These are phyloP conservation scores for Aeminium ludgeri DNA, from an alignment of 495 filamentous ascomycete genomes.

Conservation along the genomic window DNA sequence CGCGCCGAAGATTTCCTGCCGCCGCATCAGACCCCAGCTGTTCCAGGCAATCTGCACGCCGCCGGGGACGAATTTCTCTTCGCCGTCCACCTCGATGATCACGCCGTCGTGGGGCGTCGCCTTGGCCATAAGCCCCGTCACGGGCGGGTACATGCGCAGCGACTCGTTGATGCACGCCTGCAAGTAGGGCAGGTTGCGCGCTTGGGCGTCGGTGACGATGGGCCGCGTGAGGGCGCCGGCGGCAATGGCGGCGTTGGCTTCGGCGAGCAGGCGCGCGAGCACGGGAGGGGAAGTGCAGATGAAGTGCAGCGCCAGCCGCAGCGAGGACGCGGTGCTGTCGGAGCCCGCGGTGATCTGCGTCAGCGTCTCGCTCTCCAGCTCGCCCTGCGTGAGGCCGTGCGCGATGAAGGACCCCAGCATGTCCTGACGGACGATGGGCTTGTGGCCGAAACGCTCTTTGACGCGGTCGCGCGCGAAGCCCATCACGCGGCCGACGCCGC, in stretches of 20 bases:
- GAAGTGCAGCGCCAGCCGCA: constrained; percentile 19
- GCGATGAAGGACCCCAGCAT: constrained; percentile 32
- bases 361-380: constrained; percentile 27
- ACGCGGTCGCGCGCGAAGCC: constrained; percentile 19
- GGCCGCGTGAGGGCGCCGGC: constrained; percentile 11
- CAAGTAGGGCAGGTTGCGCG: constrained; percentile 17
- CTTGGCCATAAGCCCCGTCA: constrained; percentile 18
- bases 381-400: constrained; percentile 24
- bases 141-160: constrained; percentile 19
- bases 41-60: constrained; percentile 18
- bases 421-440: constrained; percentile 19
- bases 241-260: constrained; percentile 11
- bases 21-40: constrained; percentile 17
- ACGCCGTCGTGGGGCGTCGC: constrained; percentile 8
- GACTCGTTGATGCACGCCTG: constrained; percentile 22
- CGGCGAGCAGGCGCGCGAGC: constrained; percentile 13
- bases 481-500: constrained; percentile 21
- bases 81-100: constrained; percentile 12
- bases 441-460: constrained; percentile 17
- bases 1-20: constrained; percentile 13
- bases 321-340: constrained; percentile 20
- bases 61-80: constrained; percentile 14
- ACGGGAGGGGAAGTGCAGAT: constrained; percentile 19
- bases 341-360: constrained; percentile 27
- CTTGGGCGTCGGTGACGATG: constrained; percentile 19